Base-by-base conservation (phyloP, 345 rosid genomes). In the Mallotus nudiflorus region DNA sequence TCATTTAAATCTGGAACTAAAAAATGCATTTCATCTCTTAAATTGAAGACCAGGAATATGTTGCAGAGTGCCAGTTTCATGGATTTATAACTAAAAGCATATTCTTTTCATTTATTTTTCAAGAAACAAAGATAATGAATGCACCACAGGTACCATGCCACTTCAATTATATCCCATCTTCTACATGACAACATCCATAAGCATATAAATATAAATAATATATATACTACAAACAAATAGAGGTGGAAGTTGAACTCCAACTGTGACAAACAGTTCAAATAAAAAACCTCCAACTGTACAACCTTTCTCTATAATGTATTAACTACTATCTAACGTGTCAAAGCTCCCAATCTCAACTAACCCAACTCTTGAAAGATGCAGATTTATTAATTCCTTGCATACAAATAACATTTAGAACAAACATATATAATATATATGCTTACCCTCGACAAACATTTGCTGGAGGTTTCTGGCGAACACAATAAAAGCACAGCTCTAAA, bases 181-280 rank as follows among this genome's bases (percentile, higher is more conserved):
- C 14, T 51, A 51, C 9, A 15, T 22, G n/a, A n/a, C n/a, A n/a
- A n/a, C n/a, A n/a, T n/a, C n/a, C n/a, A n/a, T n/a, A n/a, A n/a
- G n/a, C 25, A n/a, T 51, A 51, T n/a, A n/a, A 8, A 20, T 51
- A 20, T 51, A 37, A 72, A 67, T 28, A 9, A 28, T 62, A 55
- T 62, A 27, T 42, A n/a, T 52, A 22, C 31, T 53, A 31, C 62
- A 16, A 50, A 51, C 13, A 45, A 53, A 62, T 13, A 62, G 27
- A 72, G 28, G 35, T 62, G 73, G 80, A 56, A 55, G 76, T 72
- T 67, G 60, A 20, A 72, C 50, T 59, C 69, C 73, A 67, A 72
- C 76, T 67, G 73, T 29, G n/a, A n/a, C n/a, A n/a, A n/a, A 24
- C 69, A 66, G 60, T 9, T 31, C 27, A 52, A 52, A 60, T n/a